These are phyloP conservation scores for Cajanus cajan DNA, from an alignment of 306 rosid genomes.

Conservation along the genomic window DNA sequence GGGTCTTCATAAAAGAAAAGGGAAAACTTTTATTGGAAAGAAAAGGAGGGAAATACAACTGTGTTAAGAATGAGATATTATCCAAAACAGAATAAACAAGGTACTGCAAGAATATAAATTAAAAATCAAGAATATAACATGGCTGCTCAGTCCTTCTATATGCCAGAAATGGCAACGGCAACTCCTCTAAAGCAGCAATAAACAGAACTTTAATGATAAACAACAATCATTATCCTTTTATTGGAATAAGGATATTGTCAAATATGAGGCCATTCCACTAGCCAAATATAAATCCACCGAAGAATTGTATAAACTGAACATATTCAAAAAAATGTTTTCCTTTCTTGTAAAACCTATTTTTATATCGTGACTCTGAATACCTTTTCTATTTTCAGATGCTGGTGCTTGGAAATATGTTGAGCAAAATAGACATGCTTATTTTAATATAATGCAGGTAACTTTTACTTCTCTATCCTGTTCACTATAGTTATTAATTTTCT, in stretches of 20 bases:
- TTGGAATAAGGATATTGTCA: not conserved
- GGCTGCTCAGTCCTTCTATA: not conserved
- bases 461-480: not conserved
- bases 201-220: not conserved
- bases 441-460: slow-evolving; percentile 87
- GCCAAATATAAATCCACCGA: not conserved
- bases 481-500: not conserved
- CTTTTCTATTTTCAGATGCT: slow-evolving; percentile 55
- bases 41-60: not conserved
- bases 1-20: not conserved
- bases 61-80: not conserved
- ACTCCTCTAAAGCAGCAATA: slow-evolving; percentile 6
- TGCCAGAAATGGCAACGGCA: not conserved
- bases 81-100: not conserved
- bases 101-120: not conserved
- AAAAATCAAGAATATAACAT: not conserved
- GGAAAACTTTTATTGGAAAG: not conserved
- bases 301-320: not conserved
- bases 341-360: not conserved
- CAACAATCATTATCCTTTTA: not conserved
- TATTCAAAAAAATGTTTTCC: not conserved
- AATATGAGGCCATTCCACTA: not conserved
- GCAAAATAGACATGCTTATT: slow-evolving; percentile 78
- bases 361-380: slow-evolving; percentile 20
- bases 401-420: slow-evolving; percentile 94